These are phyloP conservation scores for Epichloe sibirici DNA, from an alignment of 2,329 filamentous ascomycete species.

Conservation along the genomic window DNA sequence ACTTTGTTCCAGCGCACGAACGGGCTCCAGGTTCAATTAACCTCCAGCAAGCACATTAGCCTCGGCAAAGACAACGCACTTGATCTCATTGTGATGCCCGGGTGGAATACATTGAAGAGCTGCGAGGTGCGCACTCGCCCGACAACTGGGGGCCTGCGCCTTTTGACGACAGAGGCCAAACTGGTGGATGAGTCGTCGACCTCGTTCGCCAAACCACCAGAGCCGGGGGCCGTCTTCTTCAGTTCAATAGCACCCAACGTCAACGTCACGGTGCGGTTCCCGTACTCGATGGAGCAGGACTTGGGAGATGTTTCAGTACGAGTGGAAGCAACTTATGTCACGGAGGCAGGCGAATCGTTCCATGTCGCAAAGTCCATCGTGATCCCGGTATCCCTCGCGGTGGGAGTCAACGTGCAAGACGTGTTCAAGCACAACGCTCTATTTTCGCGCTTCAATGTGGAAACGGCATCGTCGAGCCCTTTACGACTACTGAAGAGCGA, in stretches of 20 bases:
- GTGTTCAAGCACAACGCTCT: conserved; percentile 75
- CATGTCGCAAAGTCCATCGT: conserved; percentile 37
- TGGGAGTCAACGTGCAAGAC: conserved; percentile 95
- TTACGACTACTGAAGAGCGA: conserved; percentile 60
- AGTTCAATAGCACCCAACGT: conserved; percentile 31
- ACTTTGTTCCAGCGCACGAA: conserved; percentile 60
- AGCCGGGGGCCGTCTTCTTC: conserved; percentile 42
- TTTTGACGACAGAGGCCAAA: conserved; percentile 48
- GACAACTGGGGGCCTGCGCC: conserved; percentile 52
- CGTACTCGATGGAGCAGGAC: conserved; percentile 75
- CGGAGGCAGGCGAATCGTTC: conserved; percentile 41
- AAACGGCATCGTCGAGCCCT: conserved; percentile 64
- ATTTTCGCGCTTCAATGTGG: conserved; percentile 85
- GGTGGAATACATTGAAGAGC: conserved; percentile 55
- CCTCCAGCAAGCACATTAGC: conserved; percentile 57
- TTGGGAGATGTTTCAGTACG: conserved; percentile 58
- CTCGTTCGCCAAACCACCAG: conserved; percentile 36
- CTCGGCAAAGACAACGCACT: conserved; percentile 69
- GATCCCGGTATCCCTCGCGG: conserved; percentile 61
- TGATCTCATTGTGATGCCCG: conserved; percentile 59
- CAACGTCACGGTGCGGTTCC: conserved; percentile 50
- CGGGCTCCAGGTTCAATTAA: conserved; percentile 56
- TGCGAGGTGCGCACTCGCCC: conserved; percentile 51
- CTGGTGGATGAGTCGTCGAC: conserved; percentile 30
- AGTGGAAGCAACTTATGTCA: conserved; percentile 65